Percentiles rank a stretch among this genome's conserved stretches.
Conservation (phyloP, 192 early-diverging fungal genomes). For the Coemansia nantahalensis region DNA sequence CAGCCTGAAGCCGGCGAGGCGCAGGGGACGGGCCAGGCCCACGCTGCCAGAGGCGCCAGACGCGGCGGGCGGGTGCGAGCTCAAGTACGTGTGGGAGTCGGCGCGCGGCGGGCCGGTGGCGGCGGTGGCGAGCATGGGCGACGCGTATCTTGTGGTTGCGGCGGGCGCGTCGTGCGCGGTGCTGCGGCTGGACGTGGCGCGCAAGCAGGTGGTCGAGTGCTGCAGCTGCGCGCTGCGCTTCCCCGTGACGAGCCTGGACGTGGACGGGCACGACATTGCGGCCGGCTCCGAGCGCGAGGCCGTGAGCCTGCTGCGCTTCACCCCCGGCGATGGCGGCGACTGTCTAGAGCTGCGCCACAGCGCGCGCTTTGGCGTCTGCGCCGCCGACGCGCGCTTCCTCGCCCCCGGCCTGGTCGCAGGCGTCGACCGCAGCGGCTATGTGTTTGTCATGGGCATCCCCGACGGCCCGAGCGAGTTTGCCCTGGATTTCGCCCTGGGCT, state of each 20-base stretch:
- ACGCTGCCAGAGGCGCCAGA: neutral
- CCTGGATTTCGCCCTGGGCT: conserved; percentile 23
- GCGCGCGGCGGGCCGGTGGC: conserved; percentile 19
- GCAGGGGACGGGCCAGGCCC: conserved; percentile 9
- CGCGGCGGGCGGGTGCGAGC: conserved; percentile 18
- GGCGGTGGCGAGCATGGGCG: conserved; percentile 34
- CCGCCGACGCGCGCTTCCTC: conserved; percentile 34
- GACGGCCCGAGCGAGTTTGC: conserved; percentile 27
- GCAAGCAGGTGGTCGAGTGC: conserved; percentile 37
- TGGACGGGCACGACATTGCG: conserved; percentile 20
- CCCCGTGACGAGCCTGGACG: conserved; percentile 26
- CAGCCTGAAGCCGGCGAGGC: conserved; percentile 25
- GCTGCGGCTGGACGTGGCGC: conserved; percentile 33
- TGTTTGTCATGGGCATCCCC: conserved; percentile 25
- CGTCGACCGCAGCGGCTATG: conserved; percentile 20
- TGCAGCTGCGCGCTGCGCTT: conserved; percentile 32
- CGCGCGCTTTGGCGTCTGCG: conserved; percentile 27
- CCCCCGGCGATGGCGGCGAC: conserved; percentile 11
- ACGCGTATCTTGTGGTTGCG: conserved; percentile 38
- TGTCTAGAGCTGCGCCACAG: conserved; percentile 17
- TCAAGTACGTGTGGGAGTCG: conserved; percentile 48
- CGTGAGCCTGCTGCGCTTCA: conserved; percentile 26
- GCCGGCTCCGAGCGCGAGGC: conserved; percentile 38
- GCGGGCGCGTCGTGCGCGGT: conserved; percentile 19
- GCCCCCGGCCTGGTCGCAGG: conserved; percentile 19